A percentile compares a stretch with the other conserved stretches of the same genome.
phyloP scores from a whole-genome alignment of 1,284 basidiomycete species.

The Neolentinus lepideus region DNA sequence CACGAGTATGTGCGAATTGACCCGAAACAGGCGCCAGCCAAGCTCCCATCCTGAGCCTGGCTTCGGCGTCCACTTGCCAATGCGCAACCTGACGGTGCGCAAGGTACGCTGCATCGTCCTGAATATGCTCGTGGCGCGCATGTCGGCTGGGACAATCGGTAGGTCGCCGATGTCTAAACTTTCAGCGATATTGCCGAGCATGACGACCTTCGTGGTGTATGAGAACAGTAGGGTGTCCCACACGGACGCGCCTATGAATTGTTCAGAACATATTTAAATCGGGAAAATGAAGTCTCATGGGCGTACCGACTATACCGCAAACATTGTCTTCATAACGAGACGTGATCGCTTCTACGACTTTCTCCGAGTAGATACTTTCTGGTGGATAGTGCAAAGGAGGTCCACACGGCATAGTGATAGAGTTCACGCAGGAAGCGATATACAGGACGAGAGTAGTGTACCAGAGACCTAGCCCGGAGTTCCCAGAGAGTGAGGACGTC shows the following conservation, averaged over 20 bases:
- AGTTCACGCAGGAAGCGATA: slow-evolving; percentile 36
- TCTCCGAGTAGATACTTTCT: slow-evolving; percentile 67
- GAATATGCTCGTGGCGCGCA: slow-evolving; percentile 38
- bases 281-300: neutral
- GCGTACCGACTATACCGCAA: slow-evolving; percentile 45
- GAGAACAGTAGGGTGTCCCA: slow-evolving; percentile 61
- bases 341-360: slow-evolving; percentile 48
- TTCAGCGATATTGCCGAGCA: slow-evolving; percentile 66
- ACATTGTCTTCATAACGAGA: slow-evolving; percentile 60
- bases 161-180: slow-evolving; percentile 82
- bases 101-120: slow-evolving; percentile 36
- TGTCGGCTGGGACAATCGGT: slow-evolving; percentile 58
- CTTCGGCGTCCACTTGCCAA: slow-evolving; percentile 36
- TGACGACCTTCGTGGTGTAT: slow-evolving; percentile 79
- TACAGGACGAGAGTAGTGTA: slow-evolving; percentile 44
- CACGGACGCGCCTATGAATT: slow-evolving; percentile 17
- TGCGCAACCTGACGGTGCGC: slow-evolving; percentile 31
- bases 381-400: slow-evolving; percentile 70
- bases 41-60: slow-evolving; percentile 59
- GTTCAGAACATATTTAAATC: neutral
- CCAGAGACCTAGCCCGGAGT: slow-evolving; percentile 31
- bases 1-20: slow-evolving; percentile 38
- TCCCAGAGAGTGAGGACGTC: slow-evolving; percentile 12
- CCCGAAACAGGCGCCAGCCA: slow-evolving; percentile 45
- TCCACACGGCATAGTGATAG: slow-evolving; percentile 59